Conservation (phyloP, 2,329 filamentous ascomycete genomes). For the Diaporthe amygdali region DNA sequence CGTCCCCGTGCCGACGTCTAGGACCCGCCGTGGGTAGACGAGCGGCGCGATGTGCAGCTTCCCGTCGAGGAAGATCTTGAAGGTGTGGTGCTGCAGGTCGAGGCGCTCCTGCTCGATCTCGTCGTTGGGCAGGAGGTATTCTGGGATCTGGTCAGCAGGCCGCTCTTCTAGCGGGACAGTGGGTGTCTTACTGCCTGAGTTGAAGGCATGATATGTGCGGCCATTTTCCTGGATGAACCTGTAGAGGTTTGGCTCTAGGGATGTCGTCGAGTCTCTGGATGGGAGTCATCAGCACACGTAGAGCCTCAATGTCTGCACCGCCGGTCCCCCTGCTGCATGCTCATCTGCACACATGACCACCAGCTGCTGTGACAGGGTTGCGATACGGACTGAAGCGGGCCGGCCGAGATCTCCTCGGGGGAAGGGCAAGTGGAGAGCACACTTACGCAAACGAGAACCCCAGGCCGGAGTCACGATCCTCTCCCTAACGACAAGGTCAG, state of each 20-base stretch:
- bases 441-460: constrained; percentile 19
- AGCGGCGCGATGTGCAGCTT: constrained; percentile 52
- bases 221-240: constrained; percentile 36
- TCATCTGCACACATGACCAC: background rate
- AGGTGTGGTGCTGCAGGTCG: constrained; percentile 45
- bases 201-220: constrained; percentile 37
- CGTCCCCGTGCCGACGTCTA: constrained; percentile 54
- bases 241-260: constrained; percentile 33
- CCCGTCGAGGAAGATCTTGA: constrained; percentile 45
- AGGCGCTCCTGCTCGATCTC: constrained; percentile 38
- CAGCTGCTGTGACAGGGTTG: background rate
- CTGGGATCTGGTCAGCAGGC: constrained; percentile 21
- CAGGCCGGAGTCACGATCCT: constrained; percentile 21
- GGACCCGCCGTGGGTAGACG: constrained; percentile 43
- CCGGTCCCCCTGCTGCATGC: background rate
- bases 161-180: background rate
- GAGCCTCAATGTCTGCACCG: background rate
- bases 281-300: background rate
- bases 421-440: background rate
- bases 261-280: constrained; percentile 35
- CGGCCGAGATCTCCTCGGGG: background rate
- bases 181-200: constrained; percentile 34
- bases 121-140: constrained; percentile 40
- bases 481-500: background rate
- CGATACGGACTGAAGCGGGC: background rate